phyloP scores from a whole-genome alignment of 768 basidiomycete genomes.

The Aureoboletus auriporus region DNA sequence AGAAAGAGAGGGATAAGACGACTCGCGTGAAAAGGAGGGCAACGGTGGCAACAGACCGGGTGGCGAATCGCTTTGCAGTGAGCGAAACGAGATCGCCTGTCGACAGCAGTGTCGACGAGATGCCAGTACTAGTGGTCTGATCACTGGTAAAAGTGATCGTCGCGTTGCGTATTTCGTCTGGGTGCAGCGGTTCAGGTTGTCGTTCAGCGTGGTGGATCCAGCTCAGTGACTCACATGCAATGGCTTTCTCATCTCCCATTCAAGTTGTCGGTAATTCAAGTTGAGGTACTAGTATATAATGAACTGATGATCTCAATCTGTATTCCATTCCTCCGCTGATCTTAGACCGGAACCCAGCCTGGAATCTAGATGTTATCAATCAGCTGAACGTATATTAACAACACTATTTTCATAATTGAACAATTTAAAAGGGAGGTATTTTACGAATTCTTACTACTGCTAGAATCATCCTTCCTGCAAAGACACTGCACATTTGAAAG shows the following conservation, averaged over 20 bases:
- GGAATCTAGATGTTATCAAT: not conserved
- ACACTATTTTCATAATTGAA: too few species aligned
- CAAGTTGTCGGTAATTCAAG: too few species aligned
- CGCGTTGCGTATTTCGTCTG: too few species aligned
- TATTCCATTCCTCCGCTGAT: not conserved
- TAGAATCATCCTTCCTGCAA: too few species aligned
- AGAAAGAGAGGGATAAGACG: conserved; percentile 45
- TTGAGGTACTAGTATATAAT: not conserved
- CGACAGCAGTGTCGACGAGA: conserved; percentile 42
- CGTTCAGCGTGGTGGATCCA: too few species aligned
- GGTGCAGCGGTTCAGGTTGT: too few species aligned
- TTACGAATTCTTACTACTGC: too few species aligned
- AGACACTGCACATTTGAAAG: too few species aligned
- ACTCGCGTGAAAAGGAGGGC: conserved; percentile 35
- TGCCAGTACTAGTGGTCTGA: conserved; percentile 28
- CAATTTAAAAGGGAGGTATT: too few species aligned
- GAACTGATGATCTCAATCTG: not conserved
- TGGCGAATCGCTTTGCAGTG: conserved; percentile 40
- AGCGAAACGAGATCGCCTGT: conserved; percentile 45
- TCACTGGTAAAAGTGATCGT: too few species aligned
- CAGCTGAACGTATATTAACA: not conserved
- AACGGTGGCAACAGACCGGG: conserved; percentile 54
- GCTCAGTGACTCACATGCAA: too few species aligned
- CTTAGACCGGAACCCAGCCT: not conserved
- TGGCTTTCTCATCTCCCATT: too few species aligned